Base-by-base conservation (phyloP, 2,329 filamentous ascomycete genomes). In the Fonsecaea pugnacius region DNA sequence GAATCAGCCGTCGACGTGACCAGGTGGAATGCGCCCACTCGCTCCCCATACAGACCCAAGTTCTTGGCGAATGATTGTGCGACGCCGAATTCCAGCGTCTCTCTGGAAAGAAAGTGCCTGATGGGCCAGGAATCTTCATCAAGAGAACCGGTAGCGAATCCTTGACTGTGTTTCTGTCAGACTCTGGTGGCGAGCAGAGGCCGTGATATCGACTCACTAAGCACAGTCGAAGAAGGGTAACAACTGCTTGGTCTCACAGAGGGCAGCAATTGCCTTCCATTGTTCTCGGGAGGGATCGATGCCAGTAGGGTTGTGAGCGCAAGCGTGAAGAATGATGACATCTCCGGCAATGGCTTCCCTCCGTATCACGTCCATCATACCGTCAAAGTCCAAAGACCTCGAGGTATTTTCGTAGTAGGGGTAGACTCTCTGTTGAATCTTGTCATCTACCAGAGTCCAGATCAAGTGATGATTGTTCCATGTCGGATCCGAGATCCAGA, bases 401-500 rank as follows among this genome's bases (percentile, higher is more conserved):
- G 76, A 78, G 5, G 71, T 69, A 7, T 92, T 89, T 76, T 90
- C 87, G 80, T 96, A 98, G 84, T 99, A 98, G 51, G 94, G 94
- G 80, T 98, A 98, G 68, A 87, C 87, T 73, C 89, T 88, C 74
- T 90, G 86, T 38, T 85, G 81, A 24, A 96, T 80, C 67, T 98
- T 92, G 80, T 91, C 86, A 70, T 85, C 84, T 72, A 96, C 91
- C 73, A 96, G 96, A 77, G 83, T 85, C 83, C 97, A 96, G 82
- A 99, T 96, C 77, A 96, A 92, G 82, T 95, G 89, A 85, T 99
- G 95, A 82, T 98, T 98, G 70, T 89, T 91, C 95, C 95, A 99
- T 58, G 95, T 98, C 35, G 95, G 95, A 78, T 92, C 90, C 72
- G 92, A 96, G 77, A 98, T 83, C 85, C 96, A 96, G 76, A 96